Conservation (phyloP, 345 rosid genomes). For the Pistacia vera region DNA sequence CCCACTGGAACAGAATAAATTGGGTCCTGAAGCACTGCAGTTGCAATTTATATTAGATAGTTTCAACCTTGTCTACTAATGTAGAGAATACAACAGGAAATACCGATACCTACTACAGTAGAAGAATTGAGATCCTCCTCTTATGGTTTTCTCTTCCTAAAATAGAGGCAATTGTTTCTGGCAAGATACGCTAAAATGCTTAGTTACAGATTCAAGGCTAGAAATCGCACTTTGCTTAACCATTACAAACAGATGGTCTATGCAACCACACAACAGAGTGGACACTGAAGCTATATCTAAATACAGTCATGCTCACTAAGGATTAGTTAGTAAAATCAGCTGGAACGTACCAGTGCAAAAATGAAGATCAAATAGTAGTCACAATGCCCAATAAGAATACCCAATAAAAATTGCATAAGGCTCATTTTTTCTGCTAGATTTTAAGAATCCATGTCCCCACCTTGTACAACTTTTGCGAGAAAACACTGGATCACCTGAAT, state of each 20-base stretch:
- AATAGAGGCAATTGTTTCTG: background rate
- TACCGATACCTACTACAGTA: background rate
- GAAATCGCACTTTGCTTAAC: background rate
- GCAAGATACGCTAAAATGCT: background rate
- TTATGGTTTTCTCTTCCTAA: background rate
- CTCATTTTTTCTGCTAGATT: background rate
- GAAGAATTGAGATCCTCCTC: background rate
- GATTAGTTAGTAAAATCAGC: background rate
- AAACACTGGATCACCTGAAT: background rate
- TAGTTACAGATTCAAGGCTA: background rate
- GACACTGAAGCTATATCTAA: background rate
- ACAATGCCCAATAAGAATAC: constrained; percentile 10
- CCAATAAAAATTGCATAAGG: background rate
- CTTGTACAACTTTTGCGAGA: background rate
- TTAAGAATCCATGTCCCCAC: background rate
- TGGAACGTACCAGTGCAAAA: background rate
- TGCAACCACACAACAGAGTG: background rate
- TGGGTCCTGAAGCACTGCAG: background rate
- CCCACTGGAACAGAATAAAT: background rate
- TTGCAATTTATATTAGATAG: background rate
- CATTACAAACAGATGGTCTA: background rate
- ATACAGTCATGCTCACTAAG: background rate
- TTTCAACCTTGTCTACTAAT: background rate
- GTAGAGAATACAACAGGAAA: background rate
- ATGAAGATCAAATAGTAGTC: constrained; percentile 7